These are phyloP conservation scores for Graphilbum fragrans DNA, from an alignment of 2,329 filamentous ascomycete genomes.

Conservation along the genomic window DNA sequence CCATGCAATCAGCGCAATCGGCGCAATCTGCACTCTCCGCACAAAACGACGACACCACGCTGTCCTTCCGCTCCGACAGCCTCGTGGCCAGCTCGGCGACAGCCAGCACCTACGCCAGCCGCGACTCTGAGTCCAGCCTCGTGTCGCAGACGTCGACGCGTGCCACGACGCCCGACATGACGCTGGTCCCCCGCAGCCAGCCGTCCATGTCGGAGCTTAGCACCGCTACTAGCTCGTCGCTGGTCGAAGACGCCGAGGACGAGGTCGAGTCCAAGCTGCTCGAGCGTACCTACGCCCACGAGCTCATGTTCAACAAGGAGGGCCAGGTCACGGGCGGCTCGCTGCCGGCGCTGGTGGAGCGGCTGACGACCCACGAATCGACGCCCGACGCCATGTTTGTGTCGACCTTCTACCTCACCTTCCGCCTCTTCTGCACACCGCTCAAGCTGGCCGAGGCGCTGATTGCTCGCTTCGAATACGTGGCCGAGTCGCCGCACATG, in stretches of 20 bases:
- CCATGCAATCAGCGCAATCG: too few relatives aligned
- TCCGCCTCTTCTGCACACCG: constrained; percentile 82
- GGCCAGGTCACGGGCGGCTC: constrained; percentile 90
- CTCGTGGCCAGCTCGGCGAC: constrained; percentile 66
- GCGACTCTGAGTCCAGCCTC: constrained; percentile 70
- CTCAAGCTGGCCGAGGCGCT: constrained; percentile 66
- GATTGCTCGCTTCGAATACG: constrained; percentile 88
- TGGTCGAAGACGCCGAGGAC: constrained; percentile 56
- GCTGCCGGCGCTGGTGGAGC: constrained; percentile 81
- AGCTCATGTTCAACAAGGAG: constrained; percentile 87
- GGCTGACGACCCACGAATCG: constrained; percentile 82
- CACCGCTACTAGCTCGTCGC: constrained; percentile 48
- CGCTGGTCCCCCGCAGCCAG: constrained; percentile 40
- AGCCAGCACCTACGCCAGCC: constrained; percentile 65
- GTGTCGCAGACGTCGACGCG: constrained; percentile 75
- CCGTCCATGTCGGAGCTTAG: constrained; percentile 59
- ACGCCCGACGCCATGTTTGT: constrained; percentile 88
- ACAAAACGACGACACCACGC: constrained; percentile 37
- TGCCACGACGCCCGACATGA: constrained; percentile 71
- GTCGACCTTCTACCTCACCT: constrained; percentile 91
- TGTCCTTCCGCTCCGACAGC: constrained; percentile 50
- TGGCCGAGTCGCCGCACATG: constrained; percentile 63
- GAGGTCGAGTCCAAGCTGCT: constrained; percentile 75
- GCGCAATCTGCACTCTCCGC: too few relatives aligned
- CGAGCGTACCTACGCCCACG: constrained; percentile 84